Percentiles rank a stretch among this genome's conserved stretches.
These are phyloP conservation scores for Solanum raphanifolium DNA, from an alignment of 257 asterid species.

Conservation along the genomic window DNA sequence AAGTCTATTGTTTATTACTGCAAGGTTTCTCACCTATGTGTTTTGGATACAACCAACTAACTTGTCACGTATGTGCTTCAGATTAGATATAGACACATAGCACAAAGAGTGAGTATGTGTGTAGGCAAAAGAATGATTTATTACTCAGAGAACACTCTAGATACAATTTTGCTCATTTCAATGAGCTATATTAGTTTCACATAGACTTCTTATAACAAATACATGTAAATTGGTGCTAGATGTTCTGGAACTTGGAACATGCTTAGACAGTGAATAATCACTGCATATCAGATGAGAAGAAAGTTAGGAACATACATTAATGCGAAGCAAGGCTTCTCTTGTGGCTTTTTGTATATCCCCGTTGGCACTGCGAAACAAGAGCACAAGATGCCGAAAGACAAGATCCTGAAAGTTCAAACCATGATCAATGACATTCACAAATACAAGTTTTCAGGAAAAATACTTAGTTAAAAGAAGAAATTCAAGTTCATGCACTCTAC, in stretches of 20 bases:
- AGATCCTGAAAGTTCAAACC: constrained; percentile 43
- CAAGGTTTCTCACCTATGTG: not conserved
- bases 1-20: not conserved
- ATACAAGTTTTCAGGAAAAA: not conserved
- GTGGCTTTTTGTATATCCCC: constrained; percentile 55
- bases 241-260: not conserved
- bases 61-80: not conserved
- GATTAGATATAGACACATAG: not conserved
- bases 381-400: constrained; percentile 49
- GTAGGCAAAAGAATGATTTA: not conserved
- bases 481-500: not conserved
- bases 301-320: constrained; percentile 46
- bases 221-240: not conserved
- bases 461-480: not conserved
- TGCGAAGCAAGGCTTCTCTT: constrained; percentile 59
- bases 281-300: constrained; percentile 1
- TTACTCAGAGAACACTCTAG: not conserved
- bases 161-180: not conserved
- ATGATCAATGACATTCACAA: not conserved
- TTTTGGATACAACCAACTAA: not conserved
- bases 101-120: not conserved
- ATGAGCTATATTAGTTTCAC: not conserved
- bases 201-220: not conserved
- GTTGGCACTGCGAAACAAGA: constrained; percentile 48
- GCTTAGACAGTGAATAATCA: not conserved